phyloP scores from a whole-genome alignment of 768 basidiomycete species.

The Lactarius vividus region DNA sequence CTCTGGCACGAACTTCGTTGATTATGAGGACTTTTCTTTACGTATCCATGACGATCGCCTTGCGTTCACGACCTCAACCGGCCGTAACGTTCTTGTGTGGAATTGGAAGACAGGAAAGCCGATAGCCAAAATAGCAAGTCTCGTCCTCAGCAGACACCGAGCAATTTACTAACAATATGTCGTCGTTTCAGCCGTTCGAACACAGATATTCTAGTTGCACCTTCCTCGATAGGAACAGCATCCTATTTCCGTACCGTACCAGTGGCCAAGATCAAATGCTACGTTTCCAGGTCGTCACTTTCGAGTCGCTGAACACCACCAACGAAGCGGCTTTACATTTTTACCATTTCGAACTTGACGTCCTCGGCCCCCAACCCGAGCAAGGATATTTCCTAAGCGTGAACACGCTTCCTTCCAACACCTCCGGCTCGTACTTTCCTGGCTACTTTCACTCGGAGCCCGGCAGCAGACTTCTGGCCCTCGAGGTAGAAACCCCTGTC shows the following conservation, averaged over 20 bases:
- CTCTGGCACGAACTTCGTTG: neutral
- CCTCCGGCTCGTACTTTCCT: neutral
- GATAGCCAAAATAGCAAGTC: slow-evolving; percentile 4
- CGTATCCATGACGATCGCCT: slow-evolving; percentile 1
- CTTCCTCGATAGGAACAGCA: neutral
- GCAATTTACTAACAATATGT: neutral
- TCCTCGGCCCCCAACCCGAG: neutral
- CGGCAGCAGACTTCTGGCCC: neutral
- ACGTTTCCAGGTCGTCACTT: neutral
- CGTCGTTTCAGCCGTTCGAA: neutral
- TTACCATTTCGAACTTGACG: neutral
- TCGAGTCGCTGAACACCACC: neutral
- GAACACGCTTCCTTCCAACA: neutral
- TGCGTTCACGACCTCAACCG: neutral
- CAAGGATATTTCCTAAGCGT: neutral
- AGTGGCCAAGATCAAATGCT: neutral
- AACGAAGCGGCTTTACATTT: neutral
- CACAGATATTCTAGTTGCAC: neutral
- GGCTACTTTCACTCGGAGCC: neutral
- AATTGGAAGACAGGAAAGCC: slow-evolving; percentile 13
- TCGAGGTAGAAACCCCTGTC: neutral
- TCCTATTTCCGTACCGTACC: neutral
- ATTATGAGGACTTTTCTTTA: neutral
- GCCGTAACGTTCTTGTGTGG: neutral
- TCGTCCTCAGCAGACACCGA: too few relatives aligned